Conservation (phyloP, 169 alveolate genomes). For the Nephromyces sp. region DNA sequence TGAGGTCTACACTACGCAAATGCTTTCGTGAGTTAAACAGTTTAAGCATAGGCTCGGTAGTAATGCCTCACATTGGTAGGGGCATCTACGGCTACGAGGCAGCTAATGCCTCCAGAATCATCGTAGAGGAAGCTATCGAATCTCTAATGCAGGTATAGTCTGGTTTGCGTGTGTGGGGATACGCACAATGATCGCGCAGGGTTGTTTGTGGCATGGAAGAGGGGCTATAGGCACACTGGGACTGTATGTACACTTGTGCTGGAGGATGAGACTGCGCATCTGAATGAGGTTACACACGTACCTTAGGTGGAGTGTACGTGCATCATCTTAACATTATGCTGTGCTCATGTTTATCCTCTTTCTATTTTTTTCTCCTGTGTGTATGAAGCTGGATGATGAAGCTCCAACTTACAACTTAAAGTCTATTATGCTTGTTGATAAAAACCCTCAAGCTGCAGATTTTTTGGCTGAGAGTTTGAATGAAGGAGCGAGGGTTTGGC, state of each 20-base stretch:
- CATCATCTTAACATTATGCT: no score
- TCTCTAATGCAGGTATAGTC: conserved; percentile 20
- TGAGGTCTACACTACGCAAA: neutral
- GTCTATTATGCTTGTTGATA: neutral
- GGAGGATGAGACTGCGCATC: no score
- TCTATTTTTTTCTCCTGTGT: no score
- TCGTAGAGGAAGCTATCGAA: conserved; percentile 5
- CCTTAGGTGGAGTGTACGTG: no score
- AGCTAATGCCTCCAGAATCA: neutral
- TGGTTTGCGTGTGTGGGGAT: no score
- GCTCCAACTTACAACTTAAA: neutral
- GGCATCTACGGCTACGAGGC: conserved; percentile 29
- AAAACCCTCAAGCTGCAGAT: neutral
- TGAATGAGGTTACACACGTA: no score
- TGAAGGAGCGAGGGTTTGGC: neutral
- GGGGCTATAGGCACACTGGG: no score
- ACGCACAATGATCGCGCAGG: no score
- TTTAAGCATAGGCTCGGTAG: neutral
- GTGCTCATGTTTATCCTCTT: no score
- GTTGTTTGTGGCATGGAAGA: no score
- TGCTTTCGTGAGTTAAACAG: neutral
- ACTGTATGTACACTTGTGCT: no score
- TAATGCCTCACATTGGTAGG: conserved; percentile 6
- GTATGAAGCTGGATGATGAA: neutral
- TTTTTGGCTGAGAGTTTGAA: neutral